Evolutionary conservation across 176 grass and related monocot genomes (phyloP), one percentile per base, ranked within the genome.

Genomic region (Triticum urartu): DNA sequence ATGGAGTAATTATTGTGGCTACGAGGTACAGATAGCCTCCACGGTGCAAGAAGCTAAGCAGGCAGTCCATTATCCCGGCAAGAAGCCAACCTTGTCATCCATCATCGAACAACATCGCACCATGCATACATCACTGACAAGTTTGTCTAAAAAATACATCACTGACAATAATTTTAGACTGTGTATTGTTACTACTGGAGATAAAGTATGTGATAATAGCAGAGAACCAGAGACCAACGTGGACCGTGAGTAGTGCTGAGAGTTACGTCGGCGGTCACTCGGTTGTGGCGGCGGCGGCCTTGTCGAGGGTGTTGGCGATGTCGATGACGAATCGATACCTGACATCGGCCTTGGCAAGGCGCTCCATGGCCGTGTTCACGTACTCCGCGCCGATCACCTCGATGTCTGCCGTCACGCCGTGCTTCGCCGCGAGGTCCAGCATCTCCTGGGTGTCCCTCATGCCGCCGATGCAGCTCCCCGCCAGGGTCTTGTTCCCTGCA

Each of bases 291-390:
- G 20, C 24, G 59, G 26, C 10, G 4, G 50, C 34, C 39, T 21
- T 45, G 63, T 87, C 82, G 68, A 92, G 86, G 18, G 93, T 92
- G 83, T 92, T 95, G 84, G 79, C 86, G 17, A 95, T 80, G 91
- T 95, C 93, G 79, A 95, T 95, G 60, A 95, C 90, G 18, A 95
- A 95, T 38, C 93, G 86, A 64, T 89, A 95, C 80, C 79, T 81
- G 26, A 92, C 93, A 24, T 95, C 93, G 1, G 81, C 79, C 68
- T 82, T 92, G 40, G 74, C 80, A 4, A 95, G 88, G n/a, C 93
- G 75, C 80, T 95, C 86, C 65, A 92, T 64, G 59, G 93, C 93
- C 15, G 71, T 21, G 82, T 92, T 95, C 52, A 89, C 90, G 52
- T 95, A 89, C 26, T 95, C 78, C 1, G 87, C 85, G 7, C 45